These are phyloP conservation scores for Fraxinus americana DNA, from an alignment of 257 asterid genomes.

Conservation along the genomic window DNA sequence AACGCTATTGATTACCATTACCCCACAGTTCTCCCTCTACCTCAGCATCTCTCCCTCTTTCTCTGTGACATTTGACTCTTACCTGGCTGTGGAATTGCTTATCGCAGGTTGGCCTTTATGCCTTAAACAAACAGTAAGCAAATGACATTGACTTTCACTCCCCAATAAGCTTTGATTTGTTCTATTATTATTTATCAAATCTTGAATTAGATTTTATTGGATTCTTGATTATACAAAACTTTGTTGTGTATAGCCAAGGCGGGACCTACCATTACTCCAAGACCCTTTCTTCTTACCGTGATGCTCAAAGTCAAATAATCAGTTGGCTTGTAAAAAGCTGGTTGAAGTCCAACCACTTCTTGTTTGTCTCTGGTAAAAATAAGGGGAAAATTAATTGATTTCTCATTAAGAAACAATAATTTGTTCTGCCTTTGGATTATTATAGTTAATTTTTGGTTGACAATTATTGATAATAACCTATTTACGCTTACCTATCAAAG, in stretches of 20 bases:
- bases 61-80: constrained; percentile 50
- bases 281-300: constrained; percentile 28
- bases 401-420: neutral
- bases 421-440: neutral
- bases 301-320: constrained; percentile 54
- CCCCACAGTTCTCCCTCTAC: constrained; percentile 34
- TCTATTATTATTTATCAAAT: constrained; percentile 14
- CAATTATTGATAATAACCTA: neutral
- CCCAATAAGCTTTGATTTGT: constrained; percentile 31
- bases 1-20: constrained; percentile 41
- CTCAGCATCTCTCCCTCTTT: constrained; percentile 20
- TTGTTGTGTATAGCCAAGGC: neutral
- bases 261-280: constrained; percentile 42
- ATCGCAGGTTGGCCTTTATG: constrained; percentile 13
- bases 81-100: constrained; percentile 35
- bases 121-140: constrained; percentile 24
- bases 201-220: constrained; percentile 25
- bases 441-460: neutral
- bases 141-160: constrained; percentile 66
- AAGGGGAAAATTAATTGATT: neutral
- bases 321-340: constrained; percentile 53
- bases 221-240: constrained; percentile 29
- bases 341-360: constrained; percentile 28
- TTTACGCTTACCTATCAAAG: neutral
- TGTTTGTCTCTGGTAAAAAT: neutral